Base-by-base conservation (phyloP, 1,284 basidiomycete genomes). In the Thecaphora frezii region DNA sequence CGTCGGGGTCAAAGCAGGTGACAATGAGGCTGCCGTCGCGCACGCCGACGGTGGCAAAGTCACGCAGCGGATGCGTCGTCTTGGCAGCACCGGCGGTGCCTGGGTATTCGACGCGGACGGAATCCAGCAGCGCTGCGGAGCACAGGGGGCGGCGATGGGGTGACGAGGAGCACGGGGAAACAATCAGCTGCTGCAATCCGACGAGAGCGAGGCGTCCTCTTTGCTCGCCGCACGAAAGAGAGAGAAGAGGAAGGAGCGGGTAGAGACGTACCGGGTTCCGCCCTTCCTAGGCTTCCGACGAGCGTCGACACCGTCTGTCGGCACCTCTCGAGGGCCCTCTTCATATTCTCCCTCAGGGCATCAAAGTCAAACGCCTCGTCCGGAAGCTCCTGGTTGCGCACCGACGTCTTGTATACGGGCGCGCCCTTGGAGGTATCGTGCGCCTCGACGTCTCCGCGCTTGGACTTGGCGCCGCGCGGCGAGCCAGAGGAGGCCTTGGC, bases 31-130 rank as follows among this genome's bases (percentile, higher is more conserved):
- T 60, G 16, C 62, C 66, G 25, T 78, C 74, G 5, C 73, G 53
- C 2, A 73, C 71, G 18, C 76, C 75, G 14, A 78, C 74, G 10
- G 72, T 78, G 2, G 76, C 76, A 23, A 69, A 66, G 28, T 78
- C 73, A 10, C 67, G 62, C 10, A 78, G 53, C 0, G 71, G 67
- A 40, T 67, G 64, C 14, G 64, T 38, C 30, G 62, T 51, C 8
- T 51, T 55, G 4, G 49, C 55, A 19, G 58, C 44, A 14, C 50
- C 44, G 0, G 46, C 45, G 1, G 47, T 49, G 4, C 44, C 49
- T 9, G 66, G 38, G 28, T 51, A 50, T 9, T 63, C 57, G 21
- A 78, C 71, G 16, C 65, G 66, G 37, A 76, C 58, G 2, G 50
- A 49, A 45, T 78, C 73, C 14, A 78, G 53, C 21, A 75, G 44